A percentile compares a stretch with the other conserved stretches of the same genome.
phyloP scores from a whole-genome alignment of 2,329 filamentous ascomycete species.

The Fusarium abutilonis region DNA sequence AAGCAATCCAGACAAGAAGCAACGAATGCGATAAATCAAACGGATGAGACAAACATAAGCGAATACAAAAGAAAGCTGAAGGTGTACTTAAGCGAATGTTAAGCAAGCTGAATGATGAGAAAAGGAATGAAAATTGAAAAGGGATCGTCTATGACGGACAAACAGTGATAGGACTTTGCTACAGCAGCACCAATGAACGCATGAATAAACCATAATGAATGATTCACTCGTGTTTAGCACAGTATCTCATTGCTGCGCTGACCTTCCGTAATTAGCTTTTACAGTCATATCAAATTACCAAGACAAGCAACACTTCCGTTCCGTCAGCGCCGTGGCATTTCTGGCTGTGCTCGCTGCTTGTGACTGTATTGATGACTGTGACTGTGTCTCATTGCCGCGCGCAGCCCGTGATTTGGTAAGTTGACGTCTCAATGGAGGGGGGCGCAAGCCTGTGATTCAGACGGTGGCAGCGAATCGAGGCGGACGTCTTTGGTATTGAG shows the following conservation, averaged over 20 bases:
- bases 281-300: neutral
- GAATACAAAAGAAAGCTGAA: conserved; percentile 3
- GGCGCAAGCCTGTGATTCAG: conserved; percentile 29
- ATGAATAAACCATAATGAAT: conserved; percentile 13
- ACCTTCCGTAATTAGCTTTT: conserved; percentile 30
- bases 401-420: conserved; percentile 30
- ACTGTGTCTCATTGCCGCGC: conserved; percentile 25
- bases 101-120: conserved; percentile 8
- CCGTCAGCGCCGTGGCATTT: conserved; percentile 11
- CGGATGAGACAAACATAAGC: conserved; percentile 19
- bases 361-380: conserved; percentile 35
- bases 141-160: conserved; percentile 4
- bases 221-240: conserved; percentile 27
- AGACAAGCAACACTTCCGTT: conserved; percentile 1
- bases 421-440: conserved; percentile 15
- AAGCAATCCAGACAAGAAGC: conserved; percentile 25
- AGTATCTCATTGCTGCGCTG: conserved; percentile 26
- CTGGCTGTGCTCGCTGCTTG: conserved; percentile 26
- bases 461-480: conserved; percentile 23
- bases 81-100: conserved; percentile 4
- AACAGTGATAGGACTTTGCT: conserved; percentile 13
- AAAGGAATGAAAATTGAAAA: conserved; percentile 18
- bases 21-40: conserved; percentile 12
- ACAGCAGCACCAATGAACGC: conserved; percentile 27
- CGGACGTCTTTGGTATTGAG: conserved; percentile 18